These are phyloP conservation scores for Gastroboletus turbinatus DNA, from an alignment of 1,284 basidiomycete species.

Conservation along the genomic window DNA sequence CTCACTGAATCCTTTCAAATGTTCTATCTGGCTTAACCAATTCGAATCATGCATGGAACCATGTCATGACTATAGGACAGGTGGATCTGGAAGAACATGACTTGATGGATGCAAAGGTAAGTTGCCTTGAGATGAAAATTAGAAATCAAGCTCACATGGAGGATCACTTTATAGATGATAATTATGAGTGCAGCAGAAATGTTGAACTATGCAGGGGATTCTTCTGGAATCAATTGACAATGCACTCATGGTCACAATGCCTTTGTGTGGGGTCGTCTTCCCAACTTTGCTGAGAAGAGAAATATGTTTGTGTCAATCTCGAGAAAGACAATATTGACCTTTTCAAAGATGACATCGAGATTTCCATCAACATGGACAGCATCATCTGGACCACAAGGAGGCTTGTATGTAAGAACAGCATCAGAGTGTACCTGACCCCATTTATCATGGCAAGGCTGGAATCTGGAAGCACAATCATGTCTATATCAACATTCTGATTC, in stretches of 20 bases:
- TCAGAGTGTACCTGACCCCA: conserved; percentile 4
- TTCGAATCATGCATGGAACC: conserved; percentile 5
- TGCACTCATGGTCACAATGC: neutral
- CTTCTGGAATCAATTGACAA: neutral
- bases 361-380: conserved; percentile 19
- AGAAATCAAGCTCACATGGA: too few relatives aligned
- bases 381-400: conserved; percentile 14
- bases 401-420: neutral
- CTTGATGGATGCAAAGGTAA: neutral
- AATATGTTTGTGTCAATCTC: conserved; percentile 5
- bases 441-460: neutral
- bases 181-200: conserved; percentile 13
- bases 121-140: too few relatives aligned
- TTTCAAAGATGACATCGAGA: neutral
- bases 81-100: too few relatives aligned
- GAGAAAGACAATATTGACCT: conserved; percentile 2
- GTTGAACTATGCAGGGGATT: neutral
- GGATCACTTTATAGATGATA: too few relatives aligned
- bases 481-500: conserved; percentile 11
- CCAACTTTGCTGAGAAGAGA: neutral
- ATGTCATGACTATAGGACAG: conserved; percentile 6
- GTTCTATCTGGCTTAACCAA: conserved; percentile 10
- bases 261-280: conserved; percentile 2
- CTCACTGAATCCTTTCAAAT: conserved; percentile 9
- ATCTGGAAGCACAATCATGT: conserved; percentile 15